Base-by-base conservation (phyloP, 164 flowering plant species). In the Vitis labrusca region DNA sequence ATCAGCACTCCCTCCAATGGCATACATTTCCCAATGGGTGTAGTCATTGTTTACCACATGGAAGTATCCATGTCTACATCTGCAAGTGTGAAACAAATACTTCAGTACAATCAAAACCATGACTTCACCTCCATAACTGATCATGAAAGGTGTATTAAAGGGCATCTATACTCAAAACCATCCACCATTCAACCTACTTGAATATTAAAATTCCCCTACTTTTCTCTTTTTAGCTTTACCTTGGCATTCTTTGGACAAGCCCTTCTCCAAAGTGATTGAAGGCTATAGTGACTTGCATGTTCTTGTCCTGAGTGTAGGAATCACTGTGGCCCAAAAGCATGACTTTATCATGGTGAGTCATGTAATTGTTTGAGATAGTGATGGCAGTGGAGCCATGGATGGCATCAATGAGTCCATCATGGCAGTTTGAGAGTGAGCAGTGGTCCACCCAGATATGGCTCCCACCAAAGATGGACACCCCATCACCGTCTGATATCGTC, bases 11-110 rank as follows among this genome's bases (percentile, higher is more conserved):
- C 97, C 97, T 66, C 97, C 97, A 75, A 91, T 87, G 44, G 97
- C 97, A 79, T 91, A 91, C 97, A 89, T 91, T 73, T 89, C 93
- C 97, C 97, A 91, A 68, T 91, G 97, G 19, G 92, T 89, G 66
- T 91, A 91, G 88, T 91, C 93, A 83, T 91, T 91, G 89, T 91
- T 91, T 73, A 91, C 96, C 81, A 91, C 97, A 84, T 91, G 97
- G 79, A 91, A 91, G 59, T 89, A 88, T 4, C 97, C 97, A 80
- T 86, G 89, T 73, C 97, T 85, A 58, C 97, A 91, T 65, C 97
- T 91, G 86, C 77, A 83, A 32, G 64, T 51, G 17, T 4, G 19
- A 63, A 54, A 50, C 57, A 64, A 11, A 23, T 23, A 23, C 27
- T 23, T 23, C 27, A 23, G 27, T 23, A 23, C 27, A 23, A 23